phyloP scores from a whole-genome alignment of 2,329 filamentous ascomycete genomes.

The Aspergillus floridensis region DNA sequence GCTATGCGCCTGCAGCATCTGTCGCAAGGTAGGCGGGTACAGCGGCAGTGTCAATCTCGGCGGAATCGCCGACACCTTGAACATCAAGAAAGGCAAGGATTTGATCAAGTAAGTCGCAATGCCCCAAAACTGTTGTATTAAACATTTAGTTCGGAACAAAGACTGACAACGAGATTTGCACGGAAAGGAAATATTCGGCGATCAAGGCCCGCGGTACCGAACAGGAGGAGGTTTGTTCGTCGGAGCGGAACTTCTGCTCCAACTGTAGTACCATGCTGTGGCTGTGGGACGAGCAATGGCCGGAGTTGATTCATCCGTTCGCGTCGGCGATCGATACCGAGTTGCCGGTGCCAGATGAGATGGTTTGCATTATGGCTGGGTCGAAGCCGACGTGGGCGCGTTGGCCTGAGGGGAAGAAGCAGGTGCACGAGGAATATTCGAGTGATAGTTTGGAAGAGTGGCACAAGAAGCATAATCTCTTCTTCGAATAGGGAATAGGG shows the following conservation, averaged over 20 bases:
- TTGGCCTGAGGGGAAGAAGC: constrained; percentile 50
- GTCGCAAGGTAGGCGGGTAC: constrained; percentile 48
- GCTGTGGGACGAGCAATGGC: constrained; percentile 49
- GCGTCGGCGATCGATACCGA: constrained; percentile 51
- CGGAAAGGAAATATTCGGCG: constrained; percentile 42
- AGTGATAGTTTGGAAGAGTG: constrained; percentile 44
- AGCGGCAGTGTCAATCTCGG: constrained; percentile 48
- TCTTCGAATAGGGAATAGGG: constrained; percentile 26
- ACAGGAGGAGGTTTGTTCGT: constrained; percentile 38
- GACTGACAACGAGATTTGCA: neutral
- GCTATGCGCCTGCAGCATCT: constrained; percentile 51
- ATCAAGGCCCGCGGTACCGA: constrained; percentile 45
- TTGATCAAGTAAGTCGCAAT: constrained; percentile 42
- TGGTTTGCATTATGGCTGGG: constrained; percentile 46
- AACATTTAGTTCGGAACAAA: neutral
- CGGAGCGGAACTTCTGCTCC: constrained; percentile 49
- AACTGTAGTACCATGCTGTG: constrained; percentile 50
- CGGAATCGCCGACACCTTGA: constrained; percentile 42
- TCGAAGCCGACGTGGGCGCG: constrained; percentile 49
- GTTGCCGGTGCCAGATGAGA: constrained; percentile 45
- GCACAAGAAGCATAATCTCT: constrained; percentile 46
- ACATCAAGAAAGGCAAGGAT: constrained; percentile 43
- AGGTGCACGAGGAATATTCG: constrained; percentile 39
- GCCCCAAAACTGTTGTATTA: neutral
- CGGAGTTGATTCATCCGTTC: constrained; percentile 51